Evolutionary conservation across 164 flowering plant genomes (phyloP).

Genomic region (Sextonia rubra): DNA sequence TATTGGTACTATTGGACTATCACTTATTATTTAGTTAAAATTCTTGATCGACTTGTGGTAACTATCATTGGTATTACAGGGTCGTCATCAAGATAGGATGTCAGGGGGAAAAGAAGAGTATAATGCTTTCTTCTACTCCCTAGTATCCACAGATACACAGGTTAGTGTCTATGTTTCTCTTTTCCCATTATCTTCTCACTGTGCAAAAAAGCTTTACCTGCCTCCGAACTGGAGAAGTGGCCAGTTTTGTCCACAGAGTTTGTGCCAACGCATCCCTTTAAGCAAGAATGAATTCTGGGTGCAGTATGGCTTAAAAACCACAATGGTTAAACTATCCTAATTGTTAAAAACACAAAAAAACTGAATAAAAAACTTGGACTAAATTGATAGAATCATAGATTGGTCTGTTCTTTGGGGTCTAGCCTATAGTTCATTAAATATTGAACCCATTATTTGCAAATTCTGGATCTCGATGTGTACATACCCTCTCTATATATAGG

Average conservation of each 20-base stretch:
- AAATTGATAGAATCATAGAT: neutral
- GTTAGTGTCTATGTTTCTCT: constrained; percentile 23
- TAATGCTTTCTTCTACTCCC: constrained; percentile 96
- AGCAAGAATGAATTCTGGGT: too few relatives aligned
- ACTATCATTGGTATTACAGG: constrained; percentile 40
- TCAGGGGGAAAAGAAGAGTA: constrained; percentile 98
- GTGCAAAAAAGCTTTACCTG: too few relatives aligned
- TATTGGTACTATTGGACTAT: neutral
- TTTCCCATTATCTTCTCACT: neutral
- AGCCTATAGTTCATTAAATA: neutral
- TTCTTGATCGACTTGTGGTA: neutral
- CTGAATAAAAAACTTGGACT: neutral
- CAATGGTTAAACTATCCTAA: too few relatives aligned
- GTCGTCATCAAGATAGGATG: constrained; percentile 84
- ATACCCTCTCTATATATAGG: too few relatives aligned
- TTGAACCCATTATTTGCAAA: neutral
- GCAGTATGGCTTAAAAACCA: too few relatives aligned
- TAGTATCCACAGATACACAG: constrained; percentile 98
- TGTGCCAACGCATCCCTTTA: too few relatives aligned
- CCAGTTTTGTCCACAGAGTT: too few relatives aligned
- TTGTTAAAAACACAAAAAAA: too few relatives aligned
- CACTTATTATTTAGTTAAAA: neutral
- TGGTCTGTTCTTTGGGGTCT: neutral
- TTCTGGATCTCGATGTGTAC: neutral
- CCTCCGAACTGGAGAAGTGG: too few relatives aligned